A percentile compares a stretch with the other conserved stretches of the same genome.
phyloP scores from a whole-genome alignment of 768 basidiomycete genomes.

The Chalciporus pseudorubinellus region DNA sequence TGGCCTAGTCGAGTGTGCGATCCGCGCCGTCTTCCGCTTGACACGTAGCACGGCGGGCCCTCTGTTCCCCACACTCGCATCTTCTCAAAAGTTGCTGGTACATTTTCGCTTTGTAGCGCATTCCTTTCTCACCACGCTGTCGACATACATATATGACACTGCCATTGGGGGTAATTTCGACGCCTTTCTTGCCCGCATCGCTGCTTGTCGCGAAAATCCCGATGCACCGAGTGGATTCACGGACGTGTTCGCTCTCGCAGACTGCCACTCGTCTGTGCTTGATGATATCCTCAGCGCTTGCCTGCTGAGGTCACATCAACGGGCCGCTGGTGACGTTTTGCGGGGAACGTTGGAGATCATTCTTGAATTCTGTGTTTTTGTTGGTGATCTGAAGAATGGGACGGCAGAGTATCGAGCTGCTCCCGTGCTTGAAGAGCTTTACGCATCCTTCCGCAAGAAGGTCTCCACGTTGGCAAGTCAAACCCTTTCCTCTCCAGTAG shows the following conservation, averaged over 20 bases:
- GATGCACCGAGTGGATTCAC: constrained; percentile 38
- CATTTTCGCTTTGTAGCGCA: constrained; percentile 75
- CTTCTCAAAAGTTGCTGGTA: constrained; percentile 53
- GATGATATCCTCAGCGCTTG: constrained; percentile 78
- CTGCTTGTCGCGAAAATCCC: constrained; percentile 27
- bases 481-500: not conserved
- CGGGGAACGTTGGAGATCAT: constrained; percentile 61
- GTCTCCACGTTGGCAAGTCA: constrained; percentile 57
- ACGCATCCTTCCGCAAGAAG: constrained; percentile 50
- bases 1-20: constrained; percentile 61
- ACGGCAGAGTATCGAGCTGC: constrained; percentile 68
- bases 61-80: constrained; percentile 57
- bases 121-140: constrained; percentile 65
- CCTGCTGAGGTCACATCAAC: constrained; percentile 66
- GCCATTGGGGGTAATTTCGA: constrained; percentile 79
- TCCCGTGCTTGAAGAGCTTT: constrained; percentile 52
- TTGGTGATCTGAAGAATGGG: constrained; percentile 55
- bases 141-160: constrained; percentile 74
- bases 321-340: constrained; percentile 61
- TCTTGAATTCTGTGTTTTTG: constrained; percentile 63
- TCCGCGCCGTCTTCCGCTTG: constrained; percentile 65
- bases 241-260: constrained; percentile 74
- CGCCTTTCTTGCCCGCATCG: constrained; percentile 51
- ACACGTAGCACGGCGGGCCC: constrained; percentile 41
- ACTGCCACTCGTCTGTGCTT: constrained; percentile 63